phyloP scores from a whole-genome alignment of 1,139 yeast genomes.

The Yamadazyma mexicana region DNA sequence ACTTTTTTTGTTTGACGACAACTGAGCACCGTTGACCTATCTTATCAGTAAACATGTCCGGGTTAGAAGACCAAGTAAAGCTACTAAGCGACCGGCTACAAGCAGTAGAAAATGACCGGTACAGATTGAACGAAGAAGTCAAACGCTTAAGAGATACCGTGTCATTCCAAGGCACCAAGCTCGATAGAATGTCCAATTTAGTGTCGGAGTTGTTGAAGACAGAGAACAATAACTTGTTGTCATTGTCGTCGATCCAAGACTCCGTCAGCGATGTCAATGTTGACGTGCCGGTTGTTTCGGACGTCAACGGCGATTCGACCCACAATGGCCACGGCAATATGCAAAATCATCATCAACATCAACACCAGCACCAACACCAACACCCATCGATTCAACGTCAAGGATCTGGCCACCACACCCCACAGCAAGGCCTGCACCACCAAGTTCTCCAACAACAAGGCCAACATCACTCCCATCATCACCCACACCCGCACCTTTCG shows the following conservation, averaged over 20 bases:
- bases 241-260: slow-evolving; percentile 24
- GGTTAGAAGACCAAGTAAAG: slow-evolving; percentile 7
- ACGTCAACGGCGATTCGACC: neutral
- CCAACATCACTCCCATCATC: slow-evolving; percentile 9
- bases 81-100: slow-evolving; percentile 3
- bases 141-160: slow-evolving; percentile 33
- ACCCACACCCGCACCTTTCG: slow-evolving; percentile 10
- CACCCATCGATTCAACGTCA: slow-evolving; percentile 8
- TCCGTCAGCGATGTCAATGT: slow-evolving; percentile 12
- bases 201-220: slow-evolving; percentile 34
- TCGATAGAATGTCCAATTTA: slow-evolving; percentile 38
- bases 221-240: slow-evolving; percentile 25
- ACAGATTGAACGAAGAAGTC: slow-evolving; percentile 5
- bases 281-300: neutral
- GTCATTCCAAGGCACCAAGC: slow-evolving; percentile 39
- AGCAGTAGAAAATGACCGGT: slow-evolving; percentile 6
- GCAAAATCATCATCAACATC: slow-evolving; percentile 14
- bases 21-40: neutral
- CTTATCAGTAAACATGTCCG: neutral
- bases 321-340: slow-evolving; percentile 1
- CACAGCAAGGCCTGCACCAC: neutral
- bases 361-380: slow-evolving; percentile 12
- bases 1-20: slow-evolving; percentile 2
- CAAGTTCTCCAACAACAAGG: neutral
- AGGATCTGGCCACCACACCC: neutral